Conservation (phyloP, 176 grass and related monocot species). For the Chloris gayana region DNA sequence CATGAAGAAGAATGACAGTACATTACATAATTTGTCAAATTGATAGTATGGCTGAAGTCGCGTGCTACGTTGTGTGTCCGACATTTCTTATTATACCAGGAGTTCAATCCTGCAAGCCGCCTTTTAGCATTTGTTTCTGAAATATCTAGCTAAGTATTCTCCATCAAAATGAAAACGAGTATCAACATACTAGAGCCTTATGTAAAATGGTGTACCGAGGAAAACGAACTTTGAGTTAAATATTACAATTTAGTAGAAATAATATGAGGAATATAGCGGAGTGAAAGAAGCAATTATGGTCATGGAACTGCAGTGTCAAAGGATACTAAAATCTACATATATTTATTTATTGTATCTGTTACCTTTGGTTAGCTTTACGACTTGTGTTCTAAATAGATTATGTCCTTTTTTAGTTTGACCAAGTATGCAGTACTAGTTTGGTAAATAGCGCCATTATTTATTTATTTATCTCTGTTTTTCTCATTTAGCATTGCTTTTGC, state of each 20-base stretch:
- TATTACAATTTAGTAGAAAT: background rate
- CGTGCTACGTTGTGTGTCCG: background rate
- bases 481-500: constrained; percentile 33
- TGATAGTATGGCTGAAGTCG: background rate
- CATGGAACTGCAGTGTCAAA: background rate
- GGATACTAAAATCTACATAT: background rate
- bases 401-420: background rate
- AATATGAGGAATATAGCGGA: background rate
- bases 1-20: background rate
- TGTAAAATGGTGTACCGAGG: background rate
- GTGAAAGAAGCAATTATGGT: background rate
- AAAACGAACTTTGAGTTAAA: background rate
- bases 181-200: background rate
- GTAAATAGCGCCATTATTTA: background rate
- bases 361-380: background rate
- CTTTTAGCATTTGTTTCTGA: background rate
- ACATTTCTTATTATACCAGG: background rate
- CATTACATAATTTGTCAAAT: background rate
- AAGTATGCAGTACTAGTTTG: constrained; percentile 15
- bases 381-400: background rate
- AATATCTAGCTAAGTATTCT: background rate
- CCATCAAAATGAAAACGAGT: background rate
- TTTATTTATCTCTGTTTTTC: constrained; percentile 25
- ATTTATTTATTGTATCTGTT: background rate
- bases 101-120: background rate